phyloP scores from a whole-genome alignment of 768 basidiomycete genomes.

The Suillus placidus region DNA sequence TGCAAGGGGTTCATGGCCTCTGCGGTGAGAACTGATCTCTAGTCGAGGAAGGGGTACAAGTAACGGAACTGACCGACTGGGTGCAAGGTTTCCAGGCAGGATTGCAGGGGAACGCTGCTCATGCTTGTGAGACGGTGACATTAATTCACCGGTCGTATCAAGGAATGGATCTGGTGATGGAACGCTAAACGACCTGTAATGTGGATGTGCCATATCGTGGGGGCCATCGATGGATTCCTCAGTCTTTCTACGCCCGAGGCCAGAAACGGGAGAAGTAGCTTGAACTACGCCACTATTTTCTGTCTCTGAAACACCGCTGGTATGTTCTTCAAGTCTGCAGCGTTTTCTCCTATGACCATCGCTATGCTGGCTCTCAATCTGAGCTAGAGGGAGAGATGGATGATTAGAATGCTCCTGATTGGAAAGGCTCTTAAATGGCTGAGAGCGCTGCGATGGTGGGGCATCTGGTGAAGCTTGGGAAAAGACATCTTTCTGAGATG shows the following conservation, averaged over 20 bases:
- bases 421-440: constrained; percentile 22
- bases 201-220: no score
- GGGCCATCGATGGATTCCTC: neutral
- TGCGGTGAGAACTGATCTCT: neutral
- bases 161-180: neutral
- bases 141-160: neutral
- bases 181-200: constrained; percentile 1
- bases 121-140: neutral
- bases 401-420: constrained; percentile 14
- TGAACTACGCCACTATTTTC: neutral
- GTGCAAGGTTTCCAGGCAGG: neutral
- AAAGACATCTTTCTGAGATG: neutral
- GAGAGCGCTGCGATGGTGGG: constrained; percentile 3
- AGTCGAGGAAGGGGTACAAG: neutral
- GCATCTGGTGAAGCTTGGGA: neutral
- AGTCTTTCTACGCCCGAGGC: neutral
- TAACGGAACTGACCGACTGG: neutral
- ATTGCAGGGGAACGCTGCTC: neutral
- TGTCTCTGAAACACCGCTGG: neutral
- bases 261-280: neutral
- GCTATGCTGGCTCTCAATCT: constrained; percentile 8
- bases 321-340: neutral
- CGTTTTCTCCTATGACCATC: neutral
- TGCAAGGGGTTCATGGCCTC: neutral
- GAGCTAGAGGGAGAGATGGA: neutral